These are phyloP conservation scores for Exutisphaerella laricina DNA, from an alignment of 2,329 filamentous ascomycete species.

Conservation along the genomic window DNA sequence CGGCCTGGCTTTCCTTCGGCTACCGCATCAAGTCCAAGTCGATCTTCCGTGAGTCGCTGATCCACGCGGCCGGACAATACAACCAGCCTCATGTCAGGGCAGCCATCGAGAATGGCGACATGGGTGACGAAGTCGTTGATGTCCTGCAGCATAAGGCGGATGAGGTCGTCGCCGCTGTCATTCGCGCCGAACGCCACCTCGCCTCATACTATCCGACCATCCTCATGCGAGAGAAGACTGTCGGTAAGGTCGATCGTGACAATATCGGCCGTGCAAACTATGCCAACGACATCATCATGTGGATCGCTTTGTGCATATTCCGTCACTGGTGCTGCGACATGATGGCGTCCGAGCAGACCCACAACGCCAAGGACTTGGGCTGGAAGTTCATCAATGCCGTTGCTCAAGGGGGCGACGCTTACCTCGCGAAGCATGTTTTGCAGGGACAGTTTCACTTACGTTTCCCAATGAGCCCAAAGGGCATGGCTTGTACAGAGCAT, in stretches of 20 bases:
- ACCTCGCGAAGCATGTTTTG: constrained; percentile 38
- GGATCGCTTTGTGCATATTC: constrained; percentile 46
- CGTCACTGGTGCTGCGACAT: constrained; percentile 44
- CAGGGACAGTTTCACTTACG: constrained; percentile 35
- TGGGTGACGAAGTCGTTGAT: constrained; percentile 19
- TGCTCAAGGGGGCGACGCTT: constrained; percentile 37
- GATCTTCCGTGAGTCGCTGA: constrained; percentile 43
- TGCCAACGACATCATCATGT: constrained; percentile 46
- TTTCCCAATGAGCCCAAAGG: constrained; percentile 43
- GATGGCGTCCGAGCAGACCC: constrained; percentile 37
- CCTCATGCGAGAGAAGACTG: constrained; percentile 24
- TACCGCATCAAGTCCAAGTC: constrained; percentile 42
- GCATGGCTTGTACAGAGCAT: constrained; percentile 38
- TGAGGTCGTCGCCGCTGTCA: constrained; percentile 27
- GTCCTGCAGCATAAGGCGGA: constrained; percentile 32
- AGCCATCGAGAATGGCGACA: constrained; percentile 17
- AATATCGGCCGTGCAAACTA: constrained; percentile 40
- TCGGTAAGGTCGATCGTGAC: constrained; percentile 29
- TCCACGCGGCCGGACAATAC: constrained; percentile 43
- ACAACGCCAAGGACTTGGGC: constrained; percentile 41
- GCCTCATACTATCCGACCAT: constrained; percentile 33
- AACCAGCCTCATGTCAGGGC: constrained; percentile 23
- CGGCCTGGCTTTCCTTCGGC: constrained; percentile 44
- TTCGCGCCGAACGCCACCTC: constrained; percentile 28
- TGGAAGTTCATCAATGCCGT: constrained; percentile 42